Evolutionary conservation across 305 asterid genomes (phyloP).

Genomic region (Solanum hybrid): DNA sequence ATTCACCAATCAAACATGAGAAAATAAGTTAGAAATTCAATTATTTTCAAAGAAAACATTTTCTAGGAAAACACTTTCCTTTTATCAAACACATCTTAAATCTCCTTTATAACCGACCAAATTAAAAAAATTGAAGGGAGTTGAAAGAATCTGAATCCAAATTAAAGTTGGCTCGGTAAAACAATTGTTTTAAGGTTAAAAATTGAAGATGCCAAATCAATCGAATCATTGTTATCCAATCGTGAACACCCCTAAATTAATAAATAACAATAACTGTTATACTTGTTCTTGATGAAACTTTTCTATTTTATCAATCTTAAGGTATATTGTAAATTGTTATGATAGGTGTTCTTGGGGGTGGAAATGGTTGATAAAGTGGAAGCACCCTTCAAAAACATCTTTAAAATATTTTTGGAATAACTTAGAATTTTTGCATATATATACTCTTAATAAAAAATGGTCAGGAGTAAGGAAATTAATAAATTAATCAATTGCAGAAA

Average conservation of each 20-base stretch:
- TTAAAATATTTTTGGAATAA: not conserved
- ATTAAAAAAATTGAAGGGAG: not conserved
- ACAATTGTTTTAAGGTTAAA: too few species aligned
- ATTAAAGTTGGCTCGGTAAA: not conserved
- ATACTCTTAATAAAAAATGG: not conserved
- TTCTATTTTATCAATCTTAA: not conserved
- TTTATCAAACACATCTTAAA: too few species aligned
- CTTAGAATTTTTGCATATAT: not conserved
- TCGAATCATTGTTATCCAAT: too few species aligned
- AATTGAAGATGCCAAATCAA: not conserved
- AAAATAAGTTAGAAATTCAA: too few species aligned
- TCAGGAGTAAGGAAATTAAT: not conserved
- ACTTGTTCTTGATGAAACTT: not conserved
- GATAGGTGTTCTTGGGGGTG: not conserved
- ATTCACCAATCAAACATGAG: too few species aligned
- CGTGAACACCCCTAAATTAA: not conserved
- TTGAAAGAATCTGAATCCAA: not conserved
- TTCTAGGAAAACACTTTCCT: not conserved
- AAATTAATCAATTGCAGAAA: not conserved
- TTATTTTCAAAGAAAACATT: too few species aligned
- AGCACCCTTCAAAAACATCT: not conserved
- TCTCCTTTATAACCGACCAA: not conserved
- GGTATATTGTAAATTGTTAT: not conserved
- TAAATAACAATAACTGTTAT: too few species aligned
- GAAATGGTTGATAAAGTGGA: not conserved